Percentiles rank a stretch among this genome's conserved stretches.
Evolutionary conservation across 2,329 filamentous ascomycete species (phyloP).

Genomic region (Botryotinia convoluta): DNA sequence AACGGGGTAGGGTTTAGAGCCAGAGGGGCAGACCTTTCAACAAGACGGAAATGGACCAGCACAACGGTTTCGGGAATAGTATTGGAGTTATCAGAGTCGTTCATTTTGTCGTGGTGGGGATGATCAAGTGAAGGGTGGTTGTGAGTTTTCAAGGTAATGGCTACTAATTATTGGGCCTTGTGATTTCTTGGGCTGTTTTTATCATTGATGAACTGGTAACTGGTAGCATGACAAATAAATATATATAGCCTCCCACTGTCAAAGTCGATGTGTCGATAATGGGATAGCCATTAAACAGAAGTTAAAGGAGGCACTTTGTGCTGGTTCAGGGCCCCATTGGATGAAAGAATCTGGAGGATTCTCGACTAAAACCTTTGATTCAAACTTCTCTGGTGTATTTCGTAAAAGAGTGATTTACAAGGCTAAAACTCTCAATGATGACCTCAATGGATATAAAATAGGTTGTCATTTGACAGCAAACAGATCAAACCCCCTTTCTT

Average conservation of each 20-base stretch:
- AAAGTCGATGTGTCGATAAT: background rate
- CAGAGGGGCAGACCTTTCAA: background rate
- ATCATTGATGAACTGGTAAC: background rate
- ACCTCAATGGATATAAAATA: background rate
- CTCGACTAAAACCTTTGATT: background rate
- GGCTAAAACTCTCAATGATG: accelerated
- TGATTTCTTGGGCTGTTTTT: background rate
- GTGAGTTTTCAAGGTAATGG: background rate
- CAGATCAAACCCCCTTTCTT: background rate
- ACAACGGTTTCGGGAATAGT: background rate
- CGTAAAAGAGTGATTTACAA: background rate
- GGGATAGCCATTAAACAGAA: background rate
- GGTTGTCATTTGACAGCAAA: background rate
- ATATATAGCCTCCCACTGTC: background rate
- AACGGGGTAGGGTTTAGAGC: background rate
- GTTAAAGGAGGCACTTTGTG: background rate
- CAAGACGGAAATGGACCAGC: background rate
- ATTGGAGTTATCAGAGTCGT: background rate
- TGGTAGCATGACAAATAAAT: accelerated
- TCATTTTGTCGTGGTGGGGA: background rate
- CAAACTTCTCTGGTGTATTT: background rate
- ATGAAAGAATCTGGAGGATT: background rate
- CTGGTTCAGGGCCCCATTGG: background rate
- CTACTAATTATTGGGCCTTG: background rate
- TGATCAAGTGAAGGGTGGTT: background rate